Conservation (phyloP, 345 rosid species). For the Excoecaria cochinchinensis region DNA sequence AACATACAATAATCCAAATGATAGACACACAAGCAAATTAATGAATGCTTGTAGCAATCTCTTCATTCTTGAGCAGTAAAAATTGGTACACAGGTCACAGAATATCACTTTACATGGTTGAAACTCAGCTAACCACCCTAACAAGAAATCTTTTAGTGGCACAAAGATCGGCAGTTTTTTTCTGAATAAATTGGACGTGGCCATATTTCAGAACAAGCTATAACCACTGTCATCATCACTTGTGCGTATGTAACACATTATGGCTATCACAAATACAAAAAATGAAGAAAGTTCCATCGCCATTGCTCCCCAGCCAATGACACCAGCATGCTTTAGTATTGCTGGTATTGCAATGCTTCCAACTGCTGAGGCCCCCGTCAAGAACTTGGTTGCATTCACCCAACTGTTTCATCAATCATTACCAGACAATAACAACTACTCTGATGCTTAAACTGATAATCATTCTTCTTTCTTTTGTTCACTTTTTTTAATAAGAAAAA, state of each 20-base stretch:
- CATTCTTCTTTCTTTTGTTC: neutral
- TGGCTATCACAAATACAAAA: slow-evolving; percentile 65
- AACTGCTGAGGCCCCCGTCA: slow-evolving; percentile 84
- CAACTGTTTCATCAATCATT: slow-evolving; percentile 49
- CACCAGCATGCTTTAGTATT: slow-evolving; percentile 84
- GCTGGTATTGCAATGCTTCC: slow-evolving; percentile 96
- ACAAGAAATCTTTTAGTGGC: neutral
- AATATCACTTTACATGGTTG: neutral
- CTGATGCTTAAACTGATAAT: neutral
- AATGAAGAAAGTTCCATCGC: slow-evolving; percentile 81
- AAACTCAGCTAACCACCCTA: neutral
- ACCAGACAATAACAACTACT: neutral
- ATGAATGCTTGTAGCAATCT: neutral
- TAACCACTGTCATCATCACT: slow-evolving; percentile 46
- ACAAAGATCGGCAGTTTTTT: neutral
- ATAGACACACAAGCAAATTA: neutral
- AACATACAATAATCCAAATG: neutral
- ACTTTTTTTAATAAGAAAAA: neutral
- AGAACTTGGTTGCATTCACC: slow-evolving; percentile 85
- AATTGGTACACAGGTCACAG: neutral
- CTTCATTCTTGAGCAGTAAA: neutral
- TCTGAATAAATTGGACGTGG: neutral
- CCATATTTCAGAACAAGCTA: slow-evolving; percentile 38
- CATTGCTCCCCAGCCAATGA: slow-evolving; percentile 94
- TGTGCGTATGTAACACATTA: slow-evolving; percentile 61